Conservation (phyloP, 1,139 yeast genomes). For the Maudiozyma humilis region DNA sequence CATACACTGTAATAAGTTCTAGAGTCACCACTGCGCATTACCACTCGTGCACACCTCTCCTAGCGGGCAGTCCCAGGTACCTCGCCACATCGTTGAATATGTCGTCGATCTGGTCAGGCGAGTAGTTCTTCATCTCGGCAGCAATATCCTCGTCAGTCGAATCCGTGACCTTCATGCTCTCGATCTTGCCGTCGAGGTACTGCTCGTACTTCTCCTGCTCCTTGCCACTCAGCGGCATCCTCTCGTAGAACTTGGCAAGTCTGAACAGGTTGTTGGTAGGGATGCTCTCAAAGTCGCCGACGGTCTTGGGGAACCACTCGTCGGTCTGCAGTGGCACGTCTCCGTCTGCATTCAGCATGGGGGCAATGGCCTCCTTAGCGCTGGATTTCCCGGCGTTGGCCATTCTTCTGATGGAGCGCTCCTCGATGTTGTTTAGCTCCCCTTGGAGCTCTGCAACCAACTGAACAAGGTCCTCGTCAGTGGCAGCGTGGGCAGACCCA, state of each 20-base stretch:
- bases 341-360: conserved; percentile 67
- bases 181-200: conserved; percentile 39
- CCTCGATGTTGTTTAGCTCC: conserved; percentile 67
- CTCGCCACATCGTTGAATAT: conserved; percentile 59
- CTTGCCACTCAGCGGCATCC: conserved; percentile 44
- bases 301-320: conserved; percentile 51
- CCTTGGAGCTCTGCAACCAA: conserved; percentile 83
- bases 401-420: conserved; percentile 53
- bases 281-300: conserved; percentile 45
- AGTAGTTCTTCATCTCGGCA: conserved; percentile 33
- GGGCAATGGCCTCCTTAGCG: conserved; percentile 39
- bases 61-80: conserved; percentile 52
- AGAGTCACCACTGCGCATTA: too few relatives aligned
- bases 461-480: conserved; percentile 76
- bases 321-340: conserved; percentile 43
- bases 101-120: conserved; percentile 40
- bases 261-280: conserved; percentile 40
- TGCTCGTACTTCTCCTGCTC: conserved; percentile 43
- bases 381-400: conserved; percentile 41
- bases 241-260: conserved; percentile 63
- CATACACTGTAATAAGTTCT: too few relatives aligned
- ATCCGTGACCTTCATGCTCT: conserved; percentile 29
- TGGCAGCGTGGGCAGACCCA: conserved; percentile 56
- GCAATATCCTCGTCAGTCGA: conserved; percentile 24
- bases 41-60: conserved; percentile 49